These are phyloP conservation scores for Pseudocohnilembus persalinus DNA, from an alignment of 169 alveolate species.

Conservation along the genomic window DNA sequence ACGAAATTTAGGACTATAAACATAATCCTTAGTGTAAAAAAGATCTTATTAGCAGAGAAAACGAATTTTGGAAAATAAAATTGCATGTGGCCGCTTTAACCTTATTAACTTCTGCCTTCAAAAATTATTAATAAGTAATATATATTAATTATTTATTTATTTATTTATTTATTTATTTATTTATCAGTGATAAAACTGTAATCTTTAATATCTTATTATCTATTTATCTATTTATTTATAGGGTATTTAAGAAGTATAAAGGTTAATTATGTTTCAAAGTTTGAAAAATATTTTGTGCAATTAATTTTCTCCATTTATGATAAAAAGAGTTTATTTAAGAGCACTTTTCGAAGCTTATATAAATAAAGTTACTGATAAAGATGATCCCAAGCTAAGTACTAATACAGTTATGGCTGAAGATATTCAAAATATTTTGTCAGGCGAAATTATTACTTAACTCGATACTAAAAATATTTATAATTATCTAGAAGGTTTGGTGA, in stretches of 20 bases:
- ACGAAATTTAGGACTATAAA: background rate
- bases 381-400: slow-evolving; percentile 17
- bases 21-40: no score
- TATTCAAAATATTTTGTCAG: slow-evolving; percentile 28
- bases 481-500: slow-evolving; percentile 36
- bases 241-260: slow-evolving; percentile 42
- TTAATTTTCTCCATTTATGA: slow-evolving; percentile 18
- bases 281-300: slow-evolving; percentile 17
- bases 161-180: background rate
- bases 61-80: slow-evolving; percentile 4
- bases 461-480: slow-evolving; percentile 17
- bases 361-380: slow-evolving; percentile 26
- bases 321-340: slow-evolving; percentile 33
- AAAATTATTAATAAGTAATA: background rate
- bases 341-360: slow-evolving; percentile 43
- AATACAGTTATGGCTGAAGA: slow-evolving; percentile 32
- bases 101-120: background rate
- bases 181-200: background rate
- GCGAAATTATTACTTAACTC: slow-evolving; percentile 36
- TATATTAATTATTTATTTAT: background rate
- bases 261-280: slow-evolving; percentile 32
- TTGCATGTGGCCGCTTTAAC: background rate
- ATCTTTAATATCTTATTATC: no score
- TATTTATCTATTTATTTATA: background rate
- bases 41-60: background rate